Evolutionary conservation across 371 early-diverging fungal species (phyloP), one percentile per base, ranked within the genome.

Genomic region (Polyrhizophydium stewartii): DNA sequence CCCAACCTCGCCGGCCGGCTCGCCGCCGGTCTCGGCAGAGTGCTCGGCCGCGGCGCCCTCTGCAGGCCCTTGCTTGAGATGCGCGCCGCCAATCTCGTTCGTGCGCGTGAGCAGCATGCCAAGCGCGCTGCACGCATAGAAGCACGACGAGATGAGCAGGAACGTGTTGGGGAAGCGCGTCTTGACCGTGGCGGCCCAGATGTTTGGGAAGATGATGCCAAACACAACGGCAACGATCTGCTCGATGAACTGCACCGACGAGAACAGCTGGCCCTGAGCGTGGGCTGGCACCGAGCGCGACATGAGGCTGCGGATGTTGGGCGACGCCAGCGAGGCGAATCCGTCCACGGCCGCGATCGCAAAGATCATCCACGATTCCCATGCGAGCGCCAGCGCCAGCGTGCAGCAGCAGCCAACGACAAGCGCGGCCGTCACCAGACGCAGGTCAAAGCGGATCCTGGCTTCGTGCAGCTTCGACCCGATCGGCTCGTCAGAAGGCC

Each of bases 231-330:
- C 13, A 12, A 55, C 65, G 13, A 37, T 30, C 27, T 60, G 55
- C 33, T 73, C 70, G 33, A 65, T 32, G 22, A 69, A 43, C 40
- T 73, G 67, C 17, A 70, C 31, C 46, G 50, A 40, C 17, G 73
- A 61, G 45, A 73, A 70, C n/a, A 73, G 63, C 0, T 63, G 70
- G 41, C 73, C 73, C 59, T 73, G 73, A 0, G 35, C 33, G 19
- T 52, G 22, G 3, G 53, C 32, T 5, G 73, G 63, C 17, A 62
- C 58, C 0, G 73, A 67, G 28, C 65, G 64, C 10, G 68, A 67
- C 16, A 71, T 66, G 22, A 73, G 49, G 22, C 61, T 35, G 19
- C 73, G 67, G 33, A 70, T 49, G 27, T 67, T 69, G 27, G 73
- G 73, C 19, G 65, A 57, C 21, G 70, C 68, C 19, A 68, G 60